Conservation (phyloP, 1,284 basidiomycete species). For the Trichosporon sp. region DNA sequence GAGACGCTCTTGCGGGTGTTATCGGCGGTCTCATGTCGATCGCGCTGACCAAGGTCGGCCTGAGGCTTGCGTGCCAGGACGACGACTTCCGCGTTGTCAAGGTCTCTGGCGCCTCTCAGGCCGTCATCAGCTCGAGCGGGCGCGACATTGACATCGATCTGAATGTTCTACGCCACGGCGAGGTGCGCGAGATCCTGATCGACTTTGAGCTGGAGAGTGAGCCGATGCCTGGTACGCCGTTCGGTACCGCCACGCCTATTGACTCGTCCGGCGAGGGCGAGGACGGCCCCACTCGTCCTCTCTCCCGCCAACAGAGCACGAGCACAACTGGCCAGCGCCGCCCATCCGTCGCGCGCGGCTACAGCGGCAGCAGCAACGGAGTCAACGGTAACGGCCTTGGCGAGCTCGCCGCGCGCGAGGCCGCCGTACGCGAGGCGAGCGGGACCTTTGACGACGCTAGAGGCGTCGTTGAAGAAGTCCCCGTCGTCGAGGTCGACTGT, state of each 20-base stretch:
- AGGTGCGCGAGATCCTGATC: constrained; percentile 87
- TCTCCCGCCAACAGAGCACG: constrained; percentile 3
- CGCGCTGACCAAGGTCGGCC: constrained; percentile 77
- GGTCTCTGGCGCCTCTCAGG: constrained; percentile 74
- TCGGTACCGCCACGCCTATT: background rate
- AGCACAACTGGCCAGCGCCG: background rate
- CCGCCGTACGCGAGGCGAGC: background rate
- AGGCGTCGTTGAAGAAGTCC: constrained; percentile 67
- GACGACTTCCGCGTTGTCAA: constrained; percentile 81
- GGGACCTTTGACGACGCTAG: constrained; percentile 71
- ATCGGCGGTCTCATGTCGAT: constrained; percentile 92
- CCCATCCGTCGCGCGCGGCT: background rate
- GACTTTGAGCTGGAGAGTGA: constrained; percentile 66
- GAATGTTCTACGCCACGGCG: constrained; percentile 84
- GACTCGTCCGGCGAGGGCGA: background rate
- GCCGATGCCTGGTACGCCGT: background rate
- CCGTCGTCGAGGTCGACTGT: constrained; percentile 84
- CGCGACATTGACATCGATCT: constrained; percentile 91
- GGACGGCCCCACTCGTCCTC: background rate
- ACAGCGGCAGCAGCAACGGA: background rate
- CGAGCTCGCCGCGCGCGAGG: background rate
- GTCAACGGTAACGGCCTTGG: background rate
- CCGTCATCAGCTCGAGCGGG: constrained; percentile 78
- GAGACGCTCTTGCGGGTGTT: constrained; percentile 80
- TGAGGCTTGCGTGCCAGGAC: constrained; percentile 62